phyloP scores from a whole-genome alignment of 768 basidiomycete species.

The Trichaptum fuscoviolaceum region DNA sequence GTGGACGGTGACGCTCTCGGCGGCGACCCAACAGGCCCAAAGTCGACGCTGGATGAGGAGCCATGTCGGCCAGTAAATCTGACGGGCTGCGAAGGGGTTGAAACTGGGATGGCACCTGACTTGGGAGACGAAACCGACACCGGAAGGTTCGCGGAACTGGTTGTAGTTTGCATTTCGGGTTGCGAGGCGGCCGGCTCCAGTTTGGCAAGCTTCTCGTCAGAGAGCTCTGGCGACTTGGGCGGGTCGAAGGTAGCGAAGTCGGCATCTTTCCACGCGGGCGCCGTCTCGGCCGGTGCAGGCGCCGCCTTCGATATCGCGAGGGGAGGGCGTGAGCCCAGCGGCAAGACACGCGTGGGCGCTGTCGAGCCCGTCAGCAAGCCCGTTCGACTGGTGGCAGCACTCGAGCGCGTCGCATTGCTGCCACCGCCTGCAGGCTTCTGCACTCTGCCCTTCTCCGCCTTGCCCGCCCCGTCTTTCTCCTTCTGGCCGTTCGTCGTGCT shows the following conservation, averaged over 20 bases:
- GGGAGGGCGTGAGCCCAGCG: slow-evolving; percentile 46
- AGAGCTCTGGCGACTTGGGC: slow-evolving; percentile 47
- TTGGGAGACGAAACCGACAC: slow-evolving; percentile 7
- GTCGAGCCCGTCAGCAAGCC: slow-evolving; percentile 53
- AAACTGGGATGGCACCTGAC: slow-evolving; percentile 48
- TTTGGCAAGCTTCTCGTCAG: slow-evolving; percentile 10
- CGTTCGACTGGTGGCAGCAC: slow-evolving; percentile 20
- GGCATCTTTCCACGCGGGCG: slow-evolving; percentile 69
- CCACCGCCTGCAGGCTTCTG: slow-evolving; percentile 27
- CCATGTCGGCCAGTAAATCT: slow-evolving; percentile 33
- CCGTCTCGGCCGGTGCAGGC: slow-evolving; percentile 72
- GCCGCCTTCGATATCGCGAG: slow-evolving; percentile 68
- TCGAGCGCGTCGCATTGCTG: slow-evolving; percentile 21
- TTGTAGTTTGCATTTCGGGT: slow-evolving; percentile 13
- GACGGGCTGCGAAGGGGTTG: slow-evolving; percentile 44
- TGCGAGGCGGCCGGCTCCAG: slow-evolving; percentile 13
- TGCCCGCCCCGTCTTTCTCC: slow-evolving; percentile 27
- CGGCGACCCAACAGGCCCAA: slow-evolving; percentile 82
- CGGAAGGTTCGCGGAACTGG: slow-evolving; percentile 24
- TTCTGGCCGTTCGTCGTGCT: slow-evolving; percentile 32
- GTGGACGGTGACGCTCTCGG: slow-evolving; percentile 42
- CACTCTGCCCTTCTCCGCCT: slow-evolving; percentile 28
- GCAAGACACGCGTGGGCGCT: slow-evolving; percentile 53
- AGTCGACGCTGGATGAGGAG: slow-evolving; percentile 43
- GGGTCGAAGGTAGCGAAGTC: slow-evolving; percentile 67